These are phyloP conservation scores for Clathrus columnatus DNA, from an alignment of 768 basidiomycete genomes.

Conservation along the genomic window DNA sequence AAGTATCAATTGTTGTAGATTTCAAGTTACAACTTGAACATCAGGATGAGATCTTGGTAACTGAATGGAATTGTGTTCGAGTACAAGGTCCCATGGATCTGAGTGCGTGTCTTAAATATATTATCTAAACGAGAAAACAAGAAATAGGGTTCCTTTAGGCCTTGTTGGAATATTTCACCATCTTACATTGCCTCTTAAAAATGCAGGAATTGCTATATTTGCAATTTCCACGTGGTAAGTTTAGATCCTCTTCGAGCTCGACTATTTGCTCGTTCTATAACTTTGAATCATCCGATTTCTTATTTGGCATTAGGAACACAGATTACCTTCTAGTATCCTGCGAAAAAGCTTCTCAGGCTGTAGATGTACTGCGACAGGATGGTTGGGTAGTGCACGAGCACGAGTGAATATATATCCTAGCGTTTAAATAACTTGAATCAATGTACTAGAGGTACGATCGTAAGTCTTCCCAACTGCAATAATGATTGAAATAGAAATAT, in stretches of 20 bases:
- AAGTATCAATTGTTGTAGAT: slow-evolving; percentile 48
- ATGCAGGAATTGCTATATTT: slow-evolving; percentile 46
- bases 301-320: slow-evolving; percentile 43
- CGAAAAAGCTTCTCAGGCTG: slow-evolving; percentile 33
- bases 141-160: slow-evolving; percentile 24
- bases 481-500: too few species aligned
- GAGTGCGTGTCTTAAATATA: slow-evolving; percentile 25
- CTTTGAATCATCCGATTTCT: not conserved
- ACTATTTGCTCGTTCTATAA: not conserved
- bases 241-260: not conserved
- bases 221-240: slow-evolving; percentile 54
- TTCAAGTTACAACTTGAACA: slow-evolving; percentile 27
- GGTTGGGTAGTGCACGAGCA: slow-evolving; percentile 33
- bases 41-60: slow-evolving; percentile 18
- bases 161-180: slow-evolving; percentile 49
- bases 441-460: too few species aligned
- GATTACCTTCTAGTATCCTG: slow-evolving; percentile 53
- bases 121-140: not conserved
- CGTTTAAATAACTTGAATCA: too few species aligned
- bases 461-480: too few species aligned
- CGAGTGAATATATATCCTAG: not conserved
- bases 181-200: slow-evolving; percentile 45
- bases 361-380: slow-evolving; percentile 35
- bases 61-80: slow-evolving; percentile 49
- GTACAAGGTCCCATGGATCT: slow-evolving; percentile 63